Conservation (phyloP, 1,284 basidiomycete species). For the Ustilago curta region DNA sequence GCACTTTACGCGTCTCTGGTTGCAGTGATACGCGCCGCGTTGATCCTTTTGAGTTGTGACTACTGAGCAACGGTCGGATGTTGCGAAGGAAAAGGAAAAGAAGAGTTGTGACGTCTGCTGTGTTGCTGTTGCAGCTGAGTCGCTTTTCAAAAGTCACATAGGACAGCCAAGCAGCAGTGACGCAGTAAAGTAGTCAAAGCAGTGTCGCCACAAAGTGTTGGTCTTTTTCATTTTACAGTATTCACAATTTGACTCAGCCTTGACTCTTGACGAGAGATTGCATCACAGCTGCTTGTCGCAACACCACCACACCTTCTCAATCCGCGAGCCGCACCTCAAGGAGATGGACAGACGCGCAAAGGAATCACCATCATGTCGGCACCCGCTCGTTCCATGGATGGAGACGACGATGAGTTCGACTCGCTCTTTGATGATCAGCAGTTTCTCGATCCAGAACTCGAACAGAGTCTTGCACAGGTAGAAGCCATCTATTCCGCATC, state of each 20-base stretch:
- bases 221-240: no score
- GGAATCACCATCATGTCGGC: background rate
- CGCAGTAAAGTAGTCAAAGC: no score
- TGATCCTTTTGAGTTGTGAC: background rate
- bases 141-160: no score
- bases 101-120: no score
- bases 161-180: no score
- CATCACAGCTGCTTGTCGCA: no score
- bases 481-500: constrained; percentile 48
- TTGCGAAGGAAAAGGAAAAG: no score
- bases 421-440: constrained; percentile 40
- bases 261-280: no score
- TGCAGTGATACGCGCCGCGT: constrained; percentile 12
- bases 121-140: no score
- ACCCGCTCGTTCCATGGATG: constrained; percentile 5
- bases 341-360: background rate
- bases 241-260: constrained; percentile 9
- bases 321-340: background rate
- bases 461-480: constrained; percentile 46
- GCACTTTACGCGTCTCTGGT: constrained; percentile 15
- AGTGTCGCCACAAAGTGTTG: no score
- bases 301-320: background rate
- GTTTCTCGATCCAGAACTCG: constrained; percentile 43
- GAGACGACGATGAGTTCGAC: constrained; percentile 46
- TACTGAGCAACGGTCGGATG: no score